Conservation (phyloP, 352 stramenopile genomes). For the Phytophthora podocarpi region DNA sequence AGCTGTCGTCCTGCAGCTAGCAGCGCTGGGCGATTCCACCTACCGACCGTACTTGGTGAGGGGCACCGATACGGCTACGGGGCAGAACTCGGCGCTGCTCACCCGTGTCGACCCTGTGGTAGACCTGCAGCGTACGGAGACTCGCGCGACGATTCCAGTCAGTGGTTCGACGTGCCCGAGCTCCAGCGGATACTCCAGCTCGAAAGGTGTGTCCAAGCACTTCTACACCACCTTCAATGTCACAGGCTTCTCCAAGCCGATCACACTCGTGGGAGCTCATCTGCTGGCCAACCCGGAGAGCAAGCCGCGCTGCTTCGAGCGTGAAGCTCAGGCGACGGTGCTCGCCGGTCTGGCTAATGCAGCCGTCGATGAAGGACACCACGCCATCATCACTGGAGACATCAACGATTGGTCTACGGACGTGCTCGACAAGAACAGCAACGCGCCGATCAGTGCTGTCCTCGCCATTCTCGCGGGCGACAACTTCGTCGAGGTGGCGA, state of each 20-base stretch:
- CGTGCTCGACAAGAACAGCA: slow-evolving; percentile 65
- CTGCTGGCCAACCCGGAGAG: slow-evolving; percentile 64
- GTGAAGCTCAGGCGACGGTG: slow-evolving; percentile 67
- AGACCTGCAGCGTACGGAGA: slow-evolving; percentile 48
- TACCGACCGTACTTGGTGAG: slow-evolving; percentile 71
- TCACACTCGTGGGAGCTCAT: slow-evolving; percentile 70
- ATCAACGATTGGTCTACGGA: slow-evolving; percentile 68
- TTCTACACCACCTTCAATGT: slow-evolving; percentile 77
- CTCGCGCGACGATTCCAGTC: slow-evolving; percentile 45
- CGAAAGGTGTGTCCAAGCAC: slow-evolving; percentile 71
- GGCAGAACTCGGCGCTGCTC: slow-evolving; percentile 68
- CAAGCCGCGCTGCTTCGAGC: slow-evolving; percentile 60
- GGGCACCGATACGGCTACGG: slow-evolving; percentile 66
- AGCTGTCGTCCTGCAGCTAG: slow-evolving; percentile 54
- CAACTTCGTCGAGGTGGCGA: slow-evolving; percentile 54
- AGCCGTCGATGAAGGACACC: slow-evolving; percentile 46
- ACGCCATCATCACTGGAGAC: slow-evolving; percentile 71
- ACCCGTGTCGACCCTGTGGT: slow-evolving; percentile 65
- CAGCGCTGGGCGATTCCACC: slow-evolving; percentile 48
- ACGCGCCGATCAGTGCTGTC: slow-evolving; percentile 59
- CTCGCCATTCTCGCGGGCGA: slow-evolving; percentile 50
- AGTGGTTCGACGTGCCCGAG: slow-evolving; percentile 58
- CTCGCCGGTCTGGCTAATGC: slow-evolving; percentile 47
- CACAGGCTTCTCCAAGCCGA: slow-evolving; percentile 62
- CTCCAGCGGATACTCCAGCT: slow-evolving; percentile 39